phyloP scores from a whole-genome alignment of 805 yeast species.

The Novakomyces olei region DNA sequence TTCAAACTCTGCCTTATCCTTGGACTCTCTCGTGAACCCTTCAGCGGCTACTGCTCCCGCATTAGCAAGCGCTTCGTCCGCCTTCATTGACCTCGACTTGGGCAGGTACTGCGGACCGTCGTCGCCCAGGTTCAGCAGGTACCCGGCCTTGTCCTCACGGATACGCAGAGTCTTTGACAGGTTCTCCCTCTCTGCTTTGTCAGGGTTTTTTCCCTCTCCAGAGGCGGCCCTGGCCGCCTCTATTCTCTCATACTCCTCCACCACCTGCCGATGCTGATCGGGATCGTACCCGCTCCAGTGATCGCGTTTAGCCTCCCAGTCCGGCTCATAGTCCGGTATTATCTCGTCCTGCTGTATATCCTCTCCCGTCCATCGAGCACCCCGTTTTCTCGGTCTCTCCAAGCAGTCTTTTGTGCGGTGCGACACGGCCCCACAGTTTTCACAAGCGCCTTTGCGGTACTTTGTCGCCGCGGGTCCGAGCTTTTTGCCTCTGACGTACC shows the following conservation, averaged over 20 bases:
- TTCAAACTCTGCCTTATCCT: conserved; percentile 34
- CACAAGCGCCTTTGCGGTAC: conserved; percentile 23
- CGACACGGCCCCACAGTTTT: conserved; percentile 34
- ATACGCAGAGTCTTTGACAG: conserved; percentile 27
- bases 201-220: conserved; percentile 15
- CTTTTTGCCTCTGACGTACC: conserved; percentile 16
- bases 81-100: conserved; percentile 14
- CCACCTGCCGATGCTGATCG: conserved; percentile 33
- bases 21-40: conserved; percentile 15
- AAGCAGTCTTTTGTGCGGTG: conserved; percentile 35
- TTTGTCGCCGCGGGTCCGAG: conserved; percentile 14
- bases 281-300: conserved; percentile 64
- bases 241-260: conserved; percentile 25
- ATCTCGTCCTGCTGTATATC: conserved; percentile 14
- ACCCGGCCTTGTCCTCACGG: conserved; percentile 55
- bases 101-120: conserved; percentile 28
- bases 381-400: conserved; percentile 29
- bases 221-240: conserved; percentile 9
- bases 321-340: conserved; percentile 13
- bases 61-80: conserved; percentile 9
- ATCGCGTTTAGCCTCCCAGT: conserved; percentile 54
- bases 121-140: conserved; percentile 29
- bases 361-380: conserved; percentile 17
- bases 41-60: not conserved
- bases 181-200: conserved; percentile 15